Base-by-base conservation (phyloP, 1,284 basidiomycete genomes). In the Wallemia ichthyophaga region DNA sequence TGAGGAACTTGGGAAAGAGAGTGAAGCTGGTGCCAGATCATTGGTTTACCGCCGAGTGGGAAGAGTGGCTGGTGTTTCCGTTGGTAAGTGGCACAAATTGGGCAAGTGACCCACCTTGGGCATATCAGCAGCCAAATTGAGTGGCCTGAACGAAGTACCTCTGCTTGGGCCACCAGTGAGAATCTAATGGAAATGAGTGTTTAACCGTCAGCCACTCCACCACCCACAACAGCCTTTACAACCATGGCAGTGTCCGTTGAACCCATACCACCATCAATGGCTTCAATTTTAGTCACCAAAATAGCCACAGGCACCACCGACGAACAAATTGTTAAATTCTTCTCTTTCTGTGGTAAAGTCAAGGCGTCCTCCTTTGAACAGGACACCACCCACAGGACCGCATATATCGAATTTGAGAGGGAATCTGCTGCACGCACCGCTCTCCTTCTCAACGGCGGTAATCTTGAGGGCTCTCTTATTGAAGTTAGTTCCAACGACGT, bases 11-110 rank as follows among this genome's bases (percentile, higher is more conserved):
- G 68, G 23, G 72, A 71, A 26, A 74, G 69, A 15, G 73, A 72
- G 25, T 70, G 66, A 32, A 74, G 68, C 15, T 71, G 71, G 65
- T 75, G 74, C 72, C 72, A 75, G 62, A 73, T 70, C 69, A 74
- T 72, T 11, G 72, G 67, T 64, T 72, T 56, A 21, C 67, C 67
- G 23, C 65, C 63, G 32, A 64, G 60, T 13, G 63, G 62, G 55
- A 65, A 65, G 31, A 66, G 60, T 13, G 63, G 62, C 59, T 62
- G 60, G 59, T 66, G 66, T 65, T 64, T n/a, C n/a, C n/a, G 59
- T 68, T 21, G 5, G 37, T 17, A 19, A 11, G 37, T 21, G 9
- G n/a, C n/a, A 11, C 5, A 48, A 11, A 17, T 11, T 21, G 5
- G 5, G 3, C 9, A 17, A 48, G 11, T 11, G 3, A 21, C 37